These are phyloP conservation scores for Zymoseptoria crescenta DNA, from an alignment of 2,329 filamentous ascomycete genomes.

Conservation along the genomic window DNA sequence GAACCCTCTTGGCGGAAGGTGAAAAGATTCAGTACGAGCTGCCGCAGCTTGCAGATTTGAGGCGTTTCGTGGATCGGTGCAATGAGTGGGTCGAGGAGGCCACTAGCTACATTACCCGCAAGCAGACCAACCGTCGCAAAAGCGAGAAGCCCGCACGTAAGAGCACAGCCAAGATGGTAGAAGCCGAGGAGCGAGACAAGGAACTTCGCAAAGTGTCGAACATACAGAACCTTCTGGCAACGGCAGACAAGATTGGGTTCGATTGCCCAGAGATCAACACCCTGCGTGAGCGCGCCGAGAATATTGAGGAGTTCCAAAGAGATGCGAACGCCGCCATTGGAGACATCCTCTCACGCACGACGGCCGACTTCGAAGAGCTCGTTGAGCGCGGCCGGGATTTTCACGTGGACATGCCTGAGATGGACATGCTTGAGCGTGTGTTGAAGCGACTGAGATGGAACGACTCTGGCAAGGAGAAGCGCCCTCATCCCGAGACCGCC, in stretches of 20 bases:
- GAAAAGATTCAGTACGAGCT: constrained; percentile 92
- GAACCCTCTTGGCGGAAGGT: constrained; percentile 79
- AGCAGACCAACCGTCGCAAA: constrained; percentile 94
- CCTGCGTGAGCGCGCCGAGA: constrained; percentile 74
- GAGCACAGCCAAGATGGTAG: constrained; percentile 60
- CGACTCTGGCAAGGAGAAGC: constrained; percentile 59
- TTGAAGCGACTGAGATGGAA: constrained; percentile 86
- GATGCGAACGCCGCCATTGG: constrained; percentile 64
- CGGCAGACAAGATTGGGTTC: constrained; percentile 82
- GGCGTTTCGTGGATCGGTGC: constrained; percentile 87
- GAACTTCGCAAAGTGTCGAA: constrained; percentile 85
- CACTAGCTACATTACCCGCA: constrained; percentile 89
- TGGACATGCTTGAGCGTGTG: constrained; percentile 71
- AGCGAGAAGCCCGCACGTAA: constrained; percentile 82
- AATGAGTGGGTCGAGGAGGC: constrained; percentile 98
- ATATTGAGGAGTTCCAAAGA: constrained; percentile 76
- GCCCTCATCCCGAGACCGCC: constrained; percentile 22
- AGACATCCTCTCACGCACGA: constrained; percentile 55
- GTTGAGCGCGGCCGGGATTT: constrained; percentile 84
- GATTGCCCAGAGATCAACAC: constrained; percentile 85
- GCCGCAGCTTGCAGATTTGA: constrained; percentile 70
- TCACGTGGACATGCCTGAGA: constrained; percentile 84
- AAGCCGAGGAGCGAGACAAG: constrained; percentile 74
- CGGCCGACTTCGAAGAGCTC: constrained; percentile 76
- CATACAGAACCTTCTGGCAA: constrained; percentile 72